phyloP scores from a whole-genome alignment of 164 flowering plant species.

The Macadamia integrifolia region DNA sequence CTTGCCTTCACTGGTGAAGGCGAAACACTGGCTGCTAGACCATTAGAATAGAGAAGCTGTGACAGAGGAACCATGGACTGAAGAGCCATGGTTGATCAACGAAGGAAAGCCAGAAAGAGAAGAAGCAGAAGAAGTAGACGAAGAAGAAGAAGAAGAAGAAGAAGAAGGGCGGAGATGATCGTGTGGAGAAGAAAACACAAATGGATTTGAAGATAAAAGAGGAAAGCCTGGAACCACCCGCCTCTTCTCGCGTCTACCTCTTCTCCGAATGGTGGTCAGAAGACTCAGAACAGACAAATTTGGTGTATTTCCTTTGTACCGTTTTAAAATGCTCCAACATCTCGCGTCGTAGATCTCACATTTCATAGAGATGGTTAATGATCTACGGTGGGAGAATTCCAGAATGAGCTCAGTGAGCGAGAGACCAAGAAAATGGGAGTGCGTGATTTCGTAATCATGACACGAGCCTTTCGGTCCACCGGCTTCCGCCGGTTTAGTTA shows the following conservation, averaged over 20 bases:
- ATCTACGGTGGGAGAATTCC: not conserved
- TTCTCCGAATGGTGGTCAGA: not conserved
- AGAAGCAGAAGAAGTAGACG: constrained; percentile 3
- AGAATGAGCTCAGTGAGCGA: too few species aligned
- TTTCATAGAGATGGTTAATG: not conserved
- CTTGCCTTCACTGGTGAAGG: constrained; percentile 9
- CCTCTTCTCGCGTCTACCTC: constrained; percentile 13
- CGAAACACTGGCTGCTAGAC: constrained; percentile 7
- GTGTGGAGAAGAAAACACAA: constrained; percentile 14
- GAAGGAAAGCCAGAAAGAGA: not conserved
- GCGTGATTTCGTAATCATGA: not conserved
- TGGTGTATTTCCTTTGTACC: not conserved
- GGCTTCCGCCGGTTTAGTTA: not conserved
- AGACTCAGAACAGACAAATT: not conserved
- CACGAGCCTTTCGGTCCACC: not conserved
- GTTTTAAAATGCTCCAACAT: not conserved
- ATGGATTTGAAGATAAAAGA: constrained; percentile 19
- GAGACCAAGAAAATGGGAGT: not conserved
- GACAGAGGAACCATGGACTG: constrained; percentile 30
- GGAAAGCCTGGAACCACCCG: constrained; percentile 16
- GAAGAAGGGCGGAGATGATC: constrained; percentile 2
- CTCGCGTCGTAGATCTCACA: not conserved
- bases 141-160: not conserved
- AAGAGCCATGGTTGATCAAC: constrained; percentile 28
- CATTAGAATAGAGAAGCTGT: constrained; percentile 30